phyloP scores from a whole-genome alignment of 495 filamentous ascomycete genomes.

The Penicillium argentinense region DNA sequence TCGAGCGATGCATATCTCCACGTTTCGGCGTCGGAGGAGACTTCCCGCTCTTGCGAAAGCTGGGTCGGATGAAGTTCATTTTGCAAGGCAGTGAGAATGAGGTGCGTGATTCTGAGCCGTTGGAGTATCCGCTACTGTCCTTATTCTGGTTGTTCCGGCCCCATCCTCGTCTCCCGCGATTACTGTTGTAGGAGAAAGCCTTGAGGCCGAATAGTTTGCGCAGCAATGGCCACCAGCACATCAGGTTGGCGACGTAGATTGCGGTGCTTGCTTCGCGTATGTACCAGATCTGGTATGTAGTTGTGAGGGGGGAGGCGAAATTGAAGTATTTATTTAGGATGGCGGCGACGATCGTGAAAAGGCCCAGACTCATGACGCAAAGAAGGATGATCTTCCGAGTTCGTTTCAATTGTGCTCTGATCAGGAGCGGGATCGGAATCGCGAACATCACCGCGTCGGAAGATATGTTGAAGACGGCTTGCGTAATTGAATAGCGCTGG shows the following conservation, averaged over 20 bases:
- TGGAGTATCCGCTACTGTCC: conserved; percentile 7
- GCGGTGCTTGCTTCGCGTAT: conserved; percentile 63
- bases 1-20: conserved; percentile 11
- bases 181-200: conserved; percentile 32
- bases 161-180: conserved; percentile 21
- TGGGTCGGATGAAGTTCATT: conserved; percentile 10
- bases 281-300: conserved; percentile 60
- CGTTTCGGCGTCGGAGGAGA: background rate
- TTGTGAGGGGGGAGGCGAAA: conserved; percentile 53
- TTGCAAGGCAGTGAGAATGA: conserved; percentile 20
- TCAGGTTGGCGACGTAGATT: conserved; percentile 63
- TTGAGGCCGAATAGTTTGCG: conserved; percentile 50
- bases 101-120: conserved; percentile 17
- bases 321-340: conserved; percentile 68
- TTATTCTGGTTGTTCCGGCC: conserved; percentile 19
- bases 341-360: conserved; percentile 63
- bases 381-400: conserved; percentile 53
- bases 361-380: conserved; percentile 51
- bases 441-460: conserved; percentile 62
- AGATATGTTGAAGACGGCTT: conserved; percentile 65
- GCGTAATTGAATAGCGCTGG: conserved; percentile 59
- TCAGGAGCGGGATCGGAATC: conserved; percentile 59
- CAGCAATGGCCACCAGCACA: conserved; percentile 60
- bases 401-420: conserved; percentile 51
- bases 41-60: conserved; percentile 8